phyloP scores from a whole-genome alignment of 371 early-diverging fungal species.

The Blakeslea trispora region DNA sequence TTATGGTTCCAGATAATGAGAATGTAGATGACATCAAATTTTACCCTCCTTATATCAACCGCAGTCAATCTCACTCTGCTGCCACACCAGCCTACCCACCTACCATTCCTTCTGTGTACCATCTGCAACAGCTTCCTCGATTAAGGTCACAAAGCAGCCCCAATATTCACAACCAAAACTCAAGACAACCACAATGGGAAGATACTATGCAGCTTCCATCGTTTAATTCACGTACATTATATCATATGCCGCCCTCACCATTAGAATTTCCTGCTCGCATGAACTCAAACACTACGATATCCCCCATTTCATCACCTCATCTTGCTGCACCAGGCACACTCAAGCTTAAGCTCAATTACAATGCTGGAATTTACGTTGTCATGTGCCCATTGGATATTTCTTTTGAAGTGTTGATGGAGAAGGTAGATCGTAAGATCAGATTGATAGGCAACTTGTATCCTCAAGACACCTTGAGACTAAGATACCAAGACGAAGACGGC shows the following conservation, averaged over 20 bases:
- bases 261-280: slow-evolving; percentile 15
- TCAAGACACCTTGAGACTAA: slow-evolving; percentile 61
- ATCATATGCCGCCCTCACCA: slow-evolving; percentile 28
- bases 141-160: slow-evolving; percentile 67
- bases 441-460: slow-evolving; percentile 37
- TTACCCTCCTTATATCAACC: slow-evolving; percentile 23
- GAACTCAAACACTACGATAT: background rate
- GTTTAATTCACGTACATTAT: slow-evolving; percentile 31
- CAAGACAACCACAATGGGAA: slow-evolving; percentile 24
- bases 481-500: slow-evolving; percentile 91
- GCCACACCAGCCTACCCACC: slow-evolving; percentile 14
- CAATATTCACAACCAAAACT: slow-evolving; percentile 48
- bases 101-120: slow-evolving; percentile 67
- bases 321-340: slow-evolving; percentile 1
- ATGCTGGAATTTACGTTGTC: slow-evolving; percentile 59
- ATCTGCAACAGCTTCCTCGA: slow-evolving; percentile 38
- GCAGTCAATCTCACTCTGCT: slow-evolving; percentile 44
- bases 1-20: slow-evolving; percentile 28
- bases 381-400: slow-evolving; percentile 71
- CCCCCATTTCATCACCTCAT: background rate
- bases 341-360: background rate
- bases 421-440: slow-evolving; percentile 63
- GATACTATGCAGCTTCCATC: slow-evolving; percentile 23
- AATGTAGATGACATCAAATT: slow-evolving; percentile 20
- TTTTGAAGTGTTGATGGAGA: slow-evolving; percentile 68